Evolutionary conservation across 441 rosid species (phyloP), one percentile per base, ranked within the genome.

Genomic region (Eutrema salsugineum): DNA sequence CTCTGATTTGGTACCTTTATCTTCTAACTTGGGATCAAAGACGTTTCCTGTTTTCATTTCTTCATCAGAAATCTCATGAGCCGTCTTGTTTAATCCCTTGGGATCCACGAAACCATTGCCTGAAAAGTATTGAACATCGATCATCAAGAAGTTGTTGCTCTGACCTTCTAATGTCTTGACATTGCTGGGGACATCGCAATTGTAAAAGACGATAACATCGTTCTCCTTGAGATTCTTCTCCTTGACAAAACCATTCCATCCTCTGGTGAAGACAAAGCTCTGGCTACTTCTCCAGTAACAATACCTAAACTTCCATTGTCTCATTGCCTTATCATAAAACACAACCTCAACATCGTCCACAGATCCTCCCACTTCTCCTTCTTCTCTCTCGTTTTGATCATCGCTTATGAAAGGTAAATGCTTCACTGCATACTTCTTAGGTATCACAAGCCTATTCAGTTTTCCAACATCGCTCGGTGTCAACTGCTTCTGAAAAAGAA

Each of bases 281-380:
- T 93, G 96, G 76, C 98, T 93, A 63, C 98, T 91, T 28, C 77
- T 89, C 97, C 96, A 94, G 69, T 88, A 90, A 39, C 98, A 87
- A 72, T 87, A 90, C 64, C 98, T 72, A 54, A 94, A 94, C 58
- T 86, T 94, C 97, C 99, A 91, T 1, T 72, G 58, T 65, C 82
- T 85, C 94, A 86, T 87, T 7, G 61, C 40, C 71, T 66, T 86
- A 72, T 94, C 97, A 11, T 66, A 81, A 64, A 94, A 87, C 38
- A 76, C 85, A 35, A 87, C 68, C 62, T 90, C 91, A 1, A 75
- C 36, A 32, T 87, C 93, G 1, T 83, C 84, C 4, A 67, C 56
- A 15, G 65, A 78, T 2, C 60, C 68, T 44, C 38, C 70, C 35
- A 6, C 39, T 20, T 28, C 67, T 5, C 38, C 57, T 8, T 54